Base-by-base conservation (phyloP, 192 early-diverging fungal genomes). In the Helicostylum pulchrum region DNA sequence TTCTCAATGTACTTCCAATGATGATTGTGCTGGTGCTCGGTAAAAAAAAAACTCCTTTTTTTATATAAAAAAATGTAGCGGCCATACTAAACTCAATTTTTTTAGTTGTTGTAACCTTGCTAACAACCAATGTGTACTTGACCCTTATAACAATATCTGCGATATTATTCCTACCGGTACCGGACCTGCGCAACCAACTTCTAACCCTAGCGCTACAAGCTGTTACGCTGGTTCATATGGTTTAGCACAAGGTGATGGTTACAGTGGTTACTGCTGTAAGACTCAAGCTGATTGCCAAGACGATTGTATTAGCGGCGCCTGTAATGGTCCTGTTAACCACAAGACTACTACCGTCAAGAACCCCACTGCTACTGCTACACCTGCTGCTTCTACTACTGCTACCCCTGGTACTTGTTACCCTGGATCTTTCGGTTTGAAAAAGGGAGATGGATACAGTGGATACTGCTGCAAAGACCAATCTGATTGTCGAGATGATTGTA, bases 71-170 rank as follows among this genome's bases (percentile, higher is more conserved):
- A n/a, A n/a, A n/a, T n/a, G n/a, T n/a, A n/a, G n/a, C n/a, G n/a
- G n/a, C n/a, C n/a, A 12, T 52, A 52, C 12, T 53, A 30, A 7
- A 4, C 52, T 26, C 21, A 1, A 0, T 55, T 21, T 52, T 39
- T 9, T 39, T 39, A 53, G 34, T 43, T 68, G 66, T 50, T 68
- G 66, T 58, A 68, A 68, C 20, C 43, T 68, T 36, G 61, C 61
- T 43, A 68, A 36, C 19, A 68, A 46, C 2, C 47, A 53, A 20
- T 68, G 66, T 61, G 66, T 68, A 31, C 50, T 68, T 39, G 66
- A 68, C 31, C 57, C 66, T 46, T 12, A 60, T 6, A 53, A 36
- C 20, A 68, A 61, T 39, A 68, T 68, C 44, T 68, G 66, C 20
- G 66, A 61, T 15, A 68, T 68, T 26, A 19, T 49, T 31, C 65